Evolutionary conservation across 169 alveolate species (phyloP).

Genomic region (Besnoitia besnoiti): DNA sequence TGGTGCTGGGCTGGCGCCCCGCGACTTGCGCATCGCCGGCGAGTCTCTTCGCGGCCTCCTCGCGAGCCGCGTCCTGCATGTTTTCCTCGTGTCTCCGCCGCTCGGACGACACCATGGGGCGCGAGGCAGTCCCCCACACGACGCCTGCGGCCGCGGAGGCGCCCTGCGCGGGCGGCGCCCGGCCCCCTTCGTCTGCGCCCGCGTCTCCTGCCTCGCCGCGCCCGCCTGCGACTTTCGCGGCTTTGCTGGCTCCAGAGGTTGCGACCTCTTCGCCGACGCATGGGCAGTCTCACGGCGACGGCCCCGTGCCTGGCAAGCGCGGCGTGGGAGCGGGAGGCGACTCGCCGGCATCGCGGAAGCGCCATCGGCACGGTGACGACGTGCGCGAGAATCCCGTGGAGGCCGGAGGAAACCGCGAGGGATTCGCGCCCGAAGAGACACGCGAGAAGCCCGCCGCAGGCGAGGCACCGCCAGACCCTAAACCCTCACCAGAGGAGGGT

Average conservation of each 20-base stretch:
- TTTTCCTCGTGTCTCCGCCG: too few species aligned
- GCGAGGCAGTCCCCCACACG: too few species aligned
- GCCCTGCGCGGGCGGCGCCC: background rate
- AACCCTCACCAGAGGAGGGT: background rate
- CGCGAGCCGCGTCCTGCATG: too few species aligned
- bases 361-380: background rate
- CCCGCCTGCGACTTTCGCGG: background rate
- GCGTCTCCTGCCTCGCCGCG: background rate
- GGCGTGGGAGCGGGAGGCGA: background rate
- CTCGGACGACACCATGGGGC: too few species aligned
- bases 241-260: background rate
- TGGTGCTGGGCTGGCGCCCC: too few species aligned
- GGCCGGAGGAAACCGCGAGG: background rate
- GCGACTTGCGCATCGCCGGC: too few species aligned
- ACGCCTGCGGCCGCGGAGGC: background rate
- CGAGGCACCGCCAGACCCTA: background rate
- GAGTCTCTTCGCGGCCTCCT: too few species aligned
- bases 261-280: background rate
- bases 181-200: too few species aligned
- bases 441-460: background rate
- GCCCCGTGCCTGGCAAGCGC: background rate
- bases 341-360: background rate
- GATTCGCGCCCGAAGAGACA: background rate
- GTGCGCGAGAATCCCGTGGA: background rate
- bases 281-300: background rate